A percentile compares a stretch with the other conserved stretches of the same genome.
Conservation (phyloP, 176 grass and related monocot genomes). For the Pontederia crassipes region DNA sequence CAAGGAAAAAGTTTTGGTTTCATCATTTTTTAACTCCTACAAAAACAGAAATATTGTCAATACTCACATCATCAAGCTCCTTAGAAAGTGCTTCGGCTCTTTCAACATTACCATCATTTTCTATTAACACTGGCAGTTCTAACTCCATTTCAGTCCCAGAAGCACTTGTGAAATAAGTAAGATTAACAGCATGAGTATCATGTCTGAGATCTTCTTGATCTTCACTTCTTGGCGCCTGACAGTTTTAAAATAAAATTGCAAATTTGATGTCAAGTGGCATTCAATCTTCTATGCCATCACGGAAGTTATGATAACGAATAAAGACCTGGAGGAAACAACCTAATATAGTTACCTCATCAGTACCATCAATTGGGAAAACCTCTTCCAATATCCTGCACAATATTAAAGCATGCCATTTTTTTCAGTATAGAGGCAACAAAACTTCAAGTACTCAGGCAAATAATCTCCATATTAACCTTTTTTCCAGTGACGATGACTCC, state of each 20-base stretch:
- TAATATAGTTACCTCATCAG: conserved; percentile 28
- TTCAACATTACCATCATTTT: conserved; percentile 73
- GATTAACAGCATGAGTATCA: conserved; percentile 19
- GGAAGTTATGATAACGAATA: background rate
- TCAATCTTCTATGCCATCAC: background rate
- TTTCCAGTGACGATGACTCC: too few species aligned
- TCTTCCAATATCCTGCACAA: conserved; percentile 57
- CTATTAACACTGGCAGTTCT: conserved; percentile 53
- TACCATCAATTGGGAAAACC: conserved; percentile 24
- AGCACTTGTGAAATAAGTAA: conserved; percentile 20
- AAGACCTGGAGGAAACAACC: too few species aligned
- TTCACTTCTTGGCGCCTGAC: conserved; percentile 39
- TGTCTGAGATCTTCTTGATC: conserved; percentile 20
- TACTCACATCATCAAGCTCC: conserved; percentile 89
- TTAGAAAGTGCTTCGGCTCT: conserved; percentile 79
- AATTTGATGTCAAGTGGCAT: conserved; percentile 3
- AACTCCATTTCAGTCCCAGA: conserved; percentile 38
- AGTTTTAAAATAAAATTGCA: conserved; percentile 25
- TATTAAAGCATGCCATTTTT: conserved; percentile 17
- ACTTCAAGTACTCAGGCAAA: too few species aligned
- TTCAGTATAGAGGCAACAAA: too few species aligned
- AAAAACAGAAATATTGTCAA: background rate
- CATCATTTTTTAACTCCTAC: too few species aligned
- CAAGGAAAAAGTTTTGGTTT: too few species aligned
- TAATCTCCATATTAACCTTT: too few species aligned